Conservation (phyloP, 306 rosid genomes). For the Purshia tridentata region DNA sequence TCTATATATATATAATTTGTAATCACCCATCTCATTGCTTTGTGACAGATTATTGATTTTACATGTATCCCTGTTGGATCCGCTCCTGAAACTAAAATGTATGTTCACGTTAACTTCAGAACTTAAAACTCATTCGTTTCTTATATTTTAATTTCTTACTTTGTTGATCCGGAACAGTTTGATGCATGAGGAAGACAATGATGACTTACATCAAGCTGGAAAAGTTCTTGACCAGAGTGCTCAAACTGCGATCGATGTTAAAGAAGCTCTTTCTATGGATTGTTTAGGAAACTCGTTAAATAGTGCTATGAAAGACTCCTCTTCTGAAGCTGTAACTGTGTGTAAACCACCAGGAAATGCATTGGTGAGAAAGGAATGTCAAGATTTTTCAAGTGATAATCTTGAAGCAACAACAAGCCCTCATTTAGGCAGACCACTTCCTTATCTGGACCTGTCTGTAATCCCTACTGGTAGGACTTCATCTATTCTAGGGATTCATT, state of each 20-base stretch:
- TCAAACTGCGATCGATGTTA: slow-evolving; percentile 27
- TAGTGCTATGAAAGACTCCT: slow-evolving; percentile 28
- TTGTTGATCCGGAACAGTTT: slow-evolving; percentile 37
- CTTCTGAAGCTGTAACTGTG: slow-evolving; percentile 25
- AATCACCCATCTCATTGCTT: slow-evolving; percentile 20
- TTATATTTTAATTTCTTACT: slow-evolving; percentile 2
- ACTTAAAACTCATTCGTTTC: slow-evolving; percentile 6
- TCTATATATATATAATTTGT: background rate
- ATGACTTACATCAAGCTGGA: slow-evolving; percentile 31
- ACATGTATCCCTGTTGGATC: slow-evolving; percentile 25
- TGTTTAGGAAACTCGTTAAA: slow-evolving; percentile 29
- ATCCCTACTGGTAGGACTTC: slow-evolving; percentile 40
- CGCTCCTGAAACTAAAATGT: slow-evolving; percentile 45
- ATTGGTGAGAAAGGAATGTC: slow-evolving; percentile 26
- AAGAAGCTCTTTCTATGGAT: slow-evolving; percentile 31
- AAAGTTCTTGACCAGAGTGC: slow-evolving; percentile 29
- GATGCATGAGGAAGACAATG: slow-evolving; percentile 22
- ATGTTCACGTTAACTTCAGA: slow-evolving; percentile 33
- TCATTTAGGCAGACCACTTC: slow-evolving; percentile 25
- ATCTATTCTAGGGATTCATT: slow-evolving; percentile 4
- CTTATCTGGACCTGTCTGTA: slow-evolving; percentile 33
- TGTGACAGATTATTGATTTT: slow-evolving; percentile 41
- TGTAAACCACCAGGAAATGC: slow-evolving; percentile 30
- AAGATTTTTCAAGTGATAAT: slow-evolving; percentile 21
- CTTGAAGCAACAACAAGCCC: slow-evolving; percentile 16